phyloP scores from a whole-genome alignment of 2,329 filamentous ascomycete genomes.

The Fonsecaea pugnacius region DNA sequence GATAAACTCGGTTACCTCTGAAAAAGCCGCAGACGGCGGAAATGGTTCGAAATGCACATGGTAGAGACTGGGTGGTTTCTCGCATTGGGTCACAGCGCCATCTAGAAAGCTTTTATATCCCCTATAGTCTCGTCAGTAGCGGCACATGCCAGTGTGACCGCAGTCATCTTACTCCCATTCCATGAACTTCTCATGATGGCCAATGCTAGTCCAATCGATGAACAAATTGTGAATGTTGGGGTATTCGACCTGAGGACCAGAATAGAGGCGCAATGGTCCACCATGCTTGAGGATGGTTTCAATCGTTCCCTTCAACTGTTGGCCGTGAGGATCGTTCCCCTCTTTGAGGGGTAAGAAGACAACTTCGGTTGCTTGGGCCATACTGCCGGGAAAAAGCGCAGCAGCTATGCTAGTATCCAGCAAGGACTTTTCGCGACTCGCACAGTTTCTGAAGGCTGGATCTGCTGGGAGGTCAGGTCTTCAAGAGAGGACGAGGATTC shows the following conservation, averaged over 20 bases:
- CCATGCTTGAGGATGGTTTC: conserved; percentile 36
- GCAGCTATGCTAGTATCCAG: background rate
- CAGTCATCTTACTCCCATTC: conserved; percentile 29
- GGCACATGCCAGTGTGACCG: background rate
- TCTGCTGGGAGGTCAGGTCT: background rate
- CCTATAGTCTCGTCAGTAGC: conserved; percentile 9
- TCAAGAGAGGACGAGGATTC: background rate
- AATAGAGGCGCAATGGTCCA: conserved; percentile 36
- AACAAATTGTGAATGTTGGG: conserved; percentile 34
- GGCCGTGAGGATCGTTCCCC: conserved; percentile 19
- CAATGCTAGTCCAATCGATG: conserved; percentile 40
- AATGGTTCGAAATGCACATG: conserved; percentile 38
- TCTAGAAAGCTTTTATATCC: conserved; percentile 24
- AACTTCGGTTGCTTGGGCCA: conserved; percentile 28
- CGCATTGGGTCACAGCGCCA: conserved; percentile 1
- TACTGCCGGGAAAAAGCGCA: background rate
- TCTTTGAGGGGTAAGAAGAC: conserved; percentile 25
- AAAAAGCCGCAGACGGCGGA: conserved; percentile 34
- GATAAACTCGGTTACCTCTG: conserved; percentile 37
- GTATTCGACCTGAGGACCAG: conserved; percentile 38
- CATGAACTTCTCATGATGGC: conserved; percentile 38
- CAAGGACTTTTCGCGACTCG: background rate
- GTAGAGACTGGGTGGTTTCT: conserved; percentile 19
- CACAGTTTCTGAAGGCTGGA: background rate
- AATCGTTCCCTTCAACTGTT: conserved; percentile 31